A percentile compares a stretch with the other conserved stretches of the same genome.
Evolutionary conservation across 2,329 filamentous ascomycete genomes (phyloP).

Genomic region (Paraconiothyrium brasiliense): DNA sequence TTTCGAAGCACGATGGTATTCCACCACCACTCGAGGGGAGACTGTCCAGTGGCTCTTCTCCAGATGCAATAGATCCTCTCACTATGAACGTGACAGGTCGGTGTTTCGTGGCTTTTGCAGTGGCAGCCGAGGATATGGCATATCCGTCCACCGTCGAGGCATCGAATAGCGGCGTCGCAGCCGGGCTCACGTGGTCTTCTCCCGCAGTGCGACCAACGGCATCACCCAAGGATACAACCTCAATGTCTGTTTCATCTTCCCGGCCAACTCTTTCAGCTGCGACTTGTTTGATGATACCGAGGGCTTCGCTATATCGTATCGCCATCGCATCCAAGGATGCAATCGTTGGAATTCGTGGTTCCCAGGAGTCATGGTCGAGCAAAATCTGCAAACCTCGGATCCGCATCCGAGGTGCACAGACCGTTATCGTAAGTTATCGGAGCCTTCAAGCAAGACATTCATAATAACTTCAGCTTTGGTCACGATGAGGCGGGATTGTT

Average conservation of each 20-base stretch:
- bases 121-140: slow-evolving; percentile 21
- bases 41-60: slow-evolving; percentile 9
- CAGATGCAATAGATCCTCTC: slow-evolving; percentile 15
- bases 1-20: slow-evolving; percentile 21
- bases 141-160: slow-evolving; percentile 23
- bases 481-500: background rate
- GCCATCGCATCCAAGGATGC: background rate
- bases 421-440: slow-evolving; percentile 3
- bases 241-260: slow-evolving; percentile 4
- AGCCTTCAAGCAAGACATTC: background rate
- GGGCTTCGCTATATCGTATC: slow-evolving; percentile 12
- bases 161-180: slow-evolving; percentile 21
- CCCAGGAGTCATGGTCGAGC: background rate
- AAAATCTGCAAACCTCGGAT: slow-evolving; percentile 3
- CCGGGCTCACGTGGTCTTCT: slow-evolving; percentile 14
- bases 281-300: slow-evolving; percentile 7
- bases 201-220: slow-evolving; percentile 19
- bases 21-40: slow-evolving; percentile 6
- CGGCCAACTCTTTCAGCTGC: background rate
- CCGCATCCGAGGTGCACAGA: background rate
- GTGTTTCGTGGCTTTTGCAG: slow-evolving; percentile 14
- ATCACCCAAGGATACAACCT: slow-evolving; percentile 11
- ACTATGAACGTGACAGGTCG: slow-evolving; percentile 19
- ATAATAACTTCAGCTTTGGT: background rate
- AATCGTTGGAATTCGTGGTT: background rate